Evolutionary conservation across 441 rosid species (phyloP), one percentile per base, ranked within the genome.

Genomic region (Codiaeum variegatum): DNA sequence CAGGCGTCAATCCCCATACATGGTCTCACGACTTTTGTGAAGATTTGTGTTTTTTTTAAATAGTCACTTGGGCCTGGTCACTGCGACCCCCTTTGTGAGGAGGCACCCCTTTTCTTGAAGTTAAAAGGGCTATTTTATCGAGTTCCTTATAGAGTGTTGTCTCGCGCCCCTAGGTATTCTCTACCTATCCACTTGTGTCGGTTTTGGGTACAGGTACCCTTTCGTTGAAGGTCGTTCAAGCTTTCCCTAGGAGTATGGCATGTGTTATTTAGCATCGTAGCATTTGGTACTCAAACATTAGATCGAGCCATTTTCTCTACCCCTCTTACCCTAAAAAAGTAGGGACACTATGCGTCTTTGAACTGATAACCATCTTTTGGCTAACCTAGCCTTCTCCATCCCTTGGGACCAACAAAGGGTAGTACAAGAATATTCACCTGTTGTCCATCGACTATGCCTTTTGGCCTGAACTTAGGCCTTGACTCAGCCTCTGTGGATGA

Each of bases 371-470:
- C 12, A 34, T 47, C 42, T 44, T 15, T 67, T 10, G 7, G 60
- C 49, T 70, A 70, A 67, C 51, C 67, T 70, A 63, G 40, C 62
- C 60, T 46, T 61, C 46, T 64, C 18, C 5, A 0, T 56, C 71
- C 62, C 49, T 28, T 2, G 28, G 34, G 66, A 63, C 61, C 52
- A 47, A 9, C 3, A 47, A 47, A 6, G n/a, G n/a, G n/a, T 16
- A 47, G 52, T 16, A 16, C 4, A 47, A 40, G 18, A 69, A 70
- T 63, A 76, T 65, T 76, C 51, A 65, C 44, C 0, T 66, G 11
- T 76, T 71, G 32, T 66, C 54, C 55, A 76, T 65, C 34, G 55
- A 71, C 46, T 58, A 71, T 3, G 26, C 26, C 3, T 11, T 76
- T 75, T 71, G 44, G 1, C n/a, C 5, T 47, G 5, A 47, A 15